phyloP scores from a whole-genome alignment of 2,329 filamentous ascomycete genomes.

The Epichloe sibirici region DNA sequence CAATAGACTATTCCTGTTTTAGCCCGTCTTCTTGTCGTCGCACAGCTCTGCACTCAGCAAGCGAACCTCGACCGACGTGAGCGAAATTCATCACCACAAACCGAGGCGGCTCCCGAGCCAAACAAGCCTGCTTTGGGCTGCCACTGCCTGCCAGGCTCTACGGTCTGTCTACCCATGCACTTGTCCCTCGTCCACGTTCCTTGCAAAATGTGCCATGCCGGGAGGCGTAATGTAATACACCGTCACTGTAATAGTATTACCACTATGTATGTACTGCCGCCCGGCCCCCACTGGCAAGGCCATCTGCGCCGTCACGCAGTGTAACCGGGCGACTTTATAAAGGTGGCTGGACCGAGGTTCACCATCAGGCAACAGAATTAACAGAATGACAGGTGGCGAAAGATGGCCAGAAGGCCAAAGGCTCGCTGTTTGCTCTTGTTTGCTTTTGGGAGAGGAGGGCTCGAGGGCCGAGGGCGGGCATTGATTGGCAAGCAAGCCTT shows the following conservation, averaged over 20 bases:
- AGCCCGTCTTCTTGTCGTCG: neutral
- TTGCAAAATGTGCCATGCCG: neutral
- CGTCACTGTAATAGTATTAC: no score
- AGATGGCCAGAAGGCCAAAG: neutral
- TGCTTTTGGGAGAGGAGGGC: neutral
- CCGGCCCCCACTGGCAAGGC: neutral
- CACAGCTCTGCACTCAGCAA: neutral
- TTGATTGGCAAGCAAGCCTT: no score
- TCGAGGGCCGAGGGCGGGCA: no score
- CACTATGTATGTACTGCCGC: neutral
- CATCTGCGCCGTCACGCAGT: neutral
- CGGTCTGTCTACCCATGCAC: no score
- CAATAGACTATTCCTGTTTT: no score
- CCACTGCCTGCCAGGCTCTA: no score
- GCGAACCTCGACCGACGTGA: no score
- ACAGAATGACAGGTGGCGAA: constrained; percentile 6
- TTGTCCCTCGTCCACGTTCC: neutral
- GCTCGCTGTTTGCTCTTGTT: neutral
- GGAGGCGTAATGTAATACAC: neutral
- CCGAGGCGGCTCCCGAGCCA: no score
- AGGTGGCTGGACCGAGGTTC: constrained; percentile 2
- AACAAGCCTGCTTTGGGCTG: no score
- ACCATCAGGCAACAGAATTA: constrained; percentile 8
- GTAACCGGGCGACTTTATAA: constrained; percentile 2
- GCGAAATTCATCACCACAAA: no score